Base-by-base conservation (phyloP, 1,139 yeast species). In the Keqinozyma sinolaborantium region DNA sequence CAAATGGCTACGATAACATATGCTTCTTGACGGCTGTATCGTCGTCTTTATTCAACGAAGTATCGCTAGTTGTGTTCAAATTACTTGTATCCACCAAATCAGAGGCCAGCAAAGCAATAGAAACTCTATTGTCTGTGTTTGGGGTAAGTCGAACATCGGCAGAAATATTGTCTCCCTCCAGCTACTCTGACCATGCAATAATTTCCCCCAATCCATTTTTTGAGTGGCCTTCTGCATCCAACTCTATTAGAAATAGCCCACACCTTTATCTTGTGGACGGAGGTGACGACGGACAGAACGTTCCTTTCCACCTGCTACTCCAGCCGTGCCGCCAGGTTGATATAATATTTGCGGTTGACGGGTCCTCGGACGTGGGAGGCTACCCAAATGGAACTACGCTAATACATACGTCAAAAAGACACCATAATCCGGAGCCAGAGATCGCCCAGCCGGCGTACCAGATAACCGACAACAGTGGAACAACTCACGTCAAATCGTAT, bases 191-290 rank as follows among this genome's bases (percentile, higher is more conserved):
- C 45, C 82, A 79, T 53, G 92, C 95, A 1, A 53, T 83, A 4
- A 74, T 70, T 56, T 61, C 75, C 9, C 95, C 95, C 3, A 87
- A 85, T 44, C 95, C 96, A 4, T 88, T 84, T 54, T 70, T 56
- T 38, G 64, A 62, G 11, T 60, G 52, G 21, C 24, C 34, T 11
- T 18, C 28, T 10, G 43, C 47, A 2, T 35, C 39, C 8, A 23
- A 31, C 3, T 26, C 25, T 7, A 36, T 58, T 2, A 32, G 45
- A 3, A 32, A 40, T 4, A 45, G 40, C 19, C 32, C 41, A 4
- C 58, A 58, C 32, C 38, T 64, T 26, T 64, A 59, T 36, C 41
- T 67, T 13, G 68, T 58, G 1, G 73, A 67, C 39, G 73, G 73
- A 1, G 73, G 73, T 3, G 69, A 63, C 30, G 70, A 64, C 41